phyloP scores from a whole-genome alignment of 2,329 filamentous ascomycete genomes.

The Exophiala oligosperma region DNA sequence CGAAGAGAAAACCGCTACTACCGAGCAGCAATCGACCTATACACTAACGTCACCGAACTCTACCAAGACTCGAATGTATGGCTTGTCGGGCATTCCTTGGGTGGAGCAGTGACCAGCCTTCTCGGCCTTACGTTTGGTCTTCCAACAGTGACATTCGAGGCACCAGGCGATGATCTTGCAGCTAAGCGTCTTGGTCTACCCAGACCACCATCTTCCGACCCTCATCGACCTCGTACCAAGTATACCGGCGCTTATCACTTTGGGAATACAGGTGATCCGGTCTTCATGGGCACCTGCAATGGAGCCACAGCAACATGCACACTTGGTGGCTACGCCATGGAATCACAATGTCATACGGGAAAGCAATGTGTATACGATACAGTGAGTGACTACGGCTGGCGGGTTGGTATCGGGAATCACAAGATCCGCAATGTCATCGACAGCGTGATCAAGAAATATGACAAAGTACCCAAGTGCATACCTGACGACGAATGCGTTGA shows the following conservation, averaged over 20 bases:
- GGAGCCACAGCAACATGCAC: constrained; percentile 86
- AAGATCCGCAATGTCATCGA: constrained; percentile 85
- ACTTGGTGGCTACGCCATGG: constrained; percentile 88
- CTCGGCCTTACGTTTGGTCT: constrained; percentile 87
- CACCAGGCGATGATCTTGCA: constrained; percentile 85
- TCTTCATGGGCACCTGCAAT: constrained; percentile 93
- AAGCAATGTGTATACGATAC: constrained; percentile 89
- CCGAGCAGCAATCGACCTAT: constrained; percentile 81
- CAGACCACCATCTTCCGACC: constrained; percentile 74
- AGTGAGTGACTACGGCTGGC: constrained; percentile 86
- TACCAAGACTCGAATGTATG: constrained; percentile 85
- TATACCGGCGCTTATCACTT: constrained; percentile 85
- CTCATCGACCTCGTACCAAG: constrained; percentile 64
- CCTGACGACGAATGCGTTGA: constrained; percentile 80
- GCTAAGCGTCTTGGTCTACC: constrained; percentile 83
- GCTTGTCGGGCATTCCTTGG: constrained; percentile 89
- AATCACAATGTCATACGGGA: constrained; percentile 89
- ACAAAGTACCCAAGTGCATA: constrained; percentile 73
- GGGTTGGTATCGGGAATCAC: constrained; percentile 87
- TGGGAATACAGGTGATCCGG: constrained; percentile 91
- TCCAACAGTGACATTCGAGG: constrained; percentile 89
- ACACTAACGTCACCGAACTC: constrained; percentile 84
- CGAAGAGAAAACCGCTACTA: constrained; percentile 88
- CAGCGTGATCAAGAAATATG: constrained; percentile 82
- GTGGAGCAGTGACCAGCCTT: constrained; percentile 84